Base-by-base conservation (phyloP, 192 early-diverging fungal genomes). In the Linderina pennispora region DNA sequence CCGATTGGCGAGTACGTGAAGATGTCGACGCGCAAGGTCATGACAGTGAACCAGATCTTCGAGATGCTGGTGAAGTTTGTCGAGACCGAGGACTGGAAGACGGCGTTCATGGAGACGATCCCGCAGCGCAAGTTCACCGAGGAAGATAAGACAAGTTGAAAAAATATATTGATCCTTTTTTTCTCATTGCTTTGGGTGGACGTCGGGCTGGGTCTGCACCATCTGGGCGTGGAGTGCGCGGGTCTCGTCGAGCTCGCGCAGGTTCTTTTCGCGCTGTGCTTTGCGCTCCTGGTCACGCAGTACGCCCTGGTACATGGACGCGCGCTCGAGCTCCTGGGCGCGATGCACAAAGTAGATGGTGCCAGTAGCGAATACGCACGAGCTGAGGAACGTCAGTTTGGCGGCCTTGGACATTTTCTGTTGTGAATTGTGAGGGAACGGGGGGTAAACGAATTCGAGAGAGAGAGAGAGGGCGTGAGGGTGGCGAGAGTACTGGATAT, bases 11-110 rank as follows among this genome's bases (percentile, higher is more conserved):
- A 92, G 24, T 90, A 87, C 55, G 75, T 98, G 28, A 60, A 85
- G 41, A 72, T 98, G 77, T 58, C 75, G 5, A 77, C 85, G 22
- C 67, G 96, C 14, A 87, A 87, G 39, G 86, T 98, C 4, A 62
- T 98, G 34, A 91, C 96, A 6, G 86, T 95, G 19, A 98, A 98
- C 70, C 95, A 98, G 60, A 90, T 98, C 22, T 85, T 87, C 47
- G 91, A 95, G 52, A 97, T 95, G 56, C 79, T 98, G 50, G 19
- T 89, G 4, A 65, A 80, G 48, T 94, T 80, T 55, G 55, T 93
- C 4, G 89, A 91, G 19, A 54, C 56, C 8, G 56, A 66, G 7
- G 84, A 92, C 71, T 99, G 96, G 96, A 73, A 86, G 55, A 64
- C 76, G 11, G 86, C 92, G 9, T 90, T 99, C 55, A 16, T 88